These are phyloP conservation scores for Ustilago hordei DNA, from an alignment of 1,284 basidiomycete species.

Conservation along the genomic window DNA sequence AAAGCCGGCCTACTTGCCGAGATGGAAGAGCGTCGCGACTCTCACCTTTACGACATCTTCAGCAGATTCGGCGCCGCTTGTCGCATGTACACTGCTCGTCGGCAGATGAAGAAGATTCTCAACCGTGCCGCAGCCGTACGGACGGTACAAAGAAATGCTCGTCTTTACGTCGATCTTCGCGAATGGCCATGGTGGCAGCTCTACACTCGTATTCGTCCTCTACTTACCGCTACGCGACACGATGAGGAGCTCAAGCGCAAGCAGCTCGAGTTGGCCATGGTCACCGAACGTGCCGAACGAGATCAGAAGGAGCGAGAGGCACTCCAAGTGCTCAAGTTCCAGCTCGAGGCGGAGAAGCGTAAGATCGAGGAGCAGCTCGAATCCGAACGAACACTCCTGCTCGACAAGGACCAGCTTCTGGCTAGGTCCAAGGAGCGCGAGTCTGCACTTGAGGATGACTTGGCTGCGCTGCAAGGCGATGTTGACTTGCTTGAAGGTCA, in stretches of 20 bases:
- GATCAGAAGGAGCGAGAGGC: conserved; percentile 64
- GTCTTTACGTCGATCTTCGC: conserved; percentile 82
- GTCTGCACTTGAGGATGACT: conserved; percentile 85
- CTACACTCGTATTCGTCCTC: conserved; percentile 90
- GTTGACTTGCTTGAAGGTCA: conserved; percentile 87
- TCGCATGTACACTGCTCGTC: conserved; percentile 84
- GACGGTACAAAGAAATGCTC: conserved; percentile 92
- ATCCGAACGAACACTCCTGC: conserved; percentile 81
- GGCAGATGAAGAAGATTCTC: conserved; percentile 94
- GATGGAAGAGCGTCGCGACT: conserved; percentile 91
- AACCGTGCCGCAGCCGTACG: conserved; percentile 91
- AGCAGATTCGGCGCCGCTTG: conserved; percentile 86
- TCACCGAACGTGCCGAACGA: conserved; percentile 65
- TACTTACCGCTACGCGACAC: conserved; percentile 89
- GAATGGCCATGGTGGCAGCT: conserved; percentile 99
- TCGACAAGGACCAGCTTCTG: conserved; percentile 88
- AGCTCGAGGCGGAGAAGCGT: conserved; percentile 61
- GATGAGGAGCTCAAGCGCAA: conserved; percentile 92
- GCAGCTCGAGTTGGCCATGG: conserved; percentile 83
- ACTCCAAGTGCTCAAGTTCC: conserved; percentile 58
- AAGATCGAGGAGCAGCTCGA: conserved; percentile 82
- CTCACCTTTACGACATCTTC: conserved; percentile 88
- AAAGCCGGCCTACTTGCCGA: conserved; percentile 99
- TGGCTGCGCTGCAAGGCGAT: conserved; percentile 82
- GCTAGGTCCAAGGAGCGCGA: conserved; percentile 87